phyloP scores from a whole-genome alignment of 345 rosid species.

The Camelina laxa region DNA sequence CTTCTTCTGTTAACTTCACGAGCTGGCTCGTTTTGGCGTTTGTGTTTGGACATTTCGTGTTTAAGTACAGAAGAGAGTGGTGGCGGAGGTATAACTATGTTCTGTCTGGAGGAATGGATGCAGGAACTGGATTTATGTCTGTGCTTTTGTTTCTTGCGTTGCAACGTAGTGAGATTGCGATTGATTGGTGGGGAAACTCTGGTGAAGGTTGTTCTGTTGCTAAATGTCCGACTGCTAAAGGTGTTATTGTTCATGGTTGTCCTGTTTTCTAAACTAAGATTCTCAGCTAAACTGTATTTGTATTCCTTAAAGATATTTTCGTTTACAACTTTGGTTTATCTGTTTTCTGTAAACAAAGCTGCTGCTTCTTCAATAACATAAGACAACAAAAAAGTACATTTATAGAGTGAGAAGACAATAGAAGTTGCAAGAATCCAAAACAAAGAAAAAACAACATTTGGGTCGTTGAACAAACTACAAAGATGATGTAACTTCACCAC shows the following conservation, averaged over 20 bases:
- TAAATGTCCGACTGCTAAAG: slow-evolving; percentile 73
- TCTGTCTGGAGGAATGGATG: slow-evolving; percentile 76
- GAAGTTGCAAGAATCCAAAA: slow-evolving; percentile 26
- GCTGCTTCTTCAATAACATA: not conserved
- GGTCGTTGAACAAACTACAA: slow-evolving; percentile 35
- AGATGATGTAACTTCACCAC: slow-evolving; percentile 22
- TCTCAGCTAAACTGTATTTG: not conserved
- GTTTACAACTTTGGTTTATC: not conserved
- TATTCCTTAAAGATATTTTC: not conserved
- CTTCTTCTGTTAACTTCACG: slow-evolving; percentile 77
- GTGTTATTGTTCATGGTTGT: slow-evolving; percentile 58
- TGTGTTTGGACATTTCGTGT: slow-evolving; percentile 63
- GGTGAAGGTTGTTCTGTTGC: slow-evolving; percentile 70
- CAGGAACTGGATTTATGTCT: slow-evolving; percentile 78
- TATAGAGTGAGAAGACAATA: slow-evolving; percentile 10
- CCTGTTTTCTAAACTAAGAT: slow-evolving; percentile 48
- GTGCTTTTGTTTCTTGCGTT: slow-evolving; percentile 61
- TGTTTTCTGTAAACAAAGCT: not conserved
- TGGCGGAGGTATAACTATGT: slow-evolving; percentile 81
- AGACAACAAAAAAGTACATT: slow-evolving; percentile 4
- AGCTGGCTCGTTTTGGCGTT: slow-evolving; percentile 73
- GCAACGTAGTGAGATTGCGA: slow-evolving; percentile 43
- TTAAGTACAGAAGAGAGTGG: slow-evolving; percentile 53
- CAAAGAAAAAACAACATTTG: slow-evolving; percentile 22
- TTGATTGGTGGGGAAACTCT: slow-evolving; percentile 76